Conservation (phyloP, 2,329 filamentous ascomycete genomes). For the Aureobasidium mangrovei region DNA sequence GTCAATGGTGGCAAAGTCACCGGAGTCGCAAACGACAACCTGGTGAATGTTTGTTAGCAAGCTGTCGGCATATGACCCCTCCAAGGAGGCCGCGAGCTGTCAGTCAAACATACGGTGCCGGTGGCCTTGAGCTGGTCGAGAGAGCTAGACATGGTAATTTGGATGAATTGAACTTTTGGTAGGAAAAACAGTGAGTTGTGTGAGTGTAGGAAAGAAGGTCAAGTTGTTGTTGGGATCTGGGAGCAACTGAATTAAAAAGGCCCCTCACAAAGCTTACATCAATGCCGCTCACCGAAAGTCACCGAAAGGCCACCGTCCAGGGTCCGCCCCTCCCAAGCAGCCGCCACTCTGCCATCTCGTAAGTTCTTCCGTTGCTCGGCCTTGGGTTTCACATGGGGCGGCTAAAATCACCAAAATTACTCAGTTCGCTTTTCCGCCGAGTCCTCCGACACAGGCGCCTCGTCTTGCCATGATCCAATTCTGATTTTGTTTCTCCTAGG, state of each 20-base stretch:
- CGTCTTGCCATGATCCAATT: neutral
- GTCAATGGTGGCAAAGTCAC: slow-evolving; percentile 76
- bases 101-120: slow-evolving; percentile 69
- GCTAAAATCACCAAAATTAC: neutral
- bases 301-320: neutral
- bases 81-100: slow-evolving; percentile 14
- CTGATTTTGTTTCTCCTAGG: slow-evolving; percentile 5
- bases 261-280: slow-evolving; percentile 7
- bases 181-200: neutral
- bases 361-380: slow-evolving; percentile 3
- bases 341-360: slow-evolving; percentile 3
- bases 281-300: slow-evolving; percentile 1
- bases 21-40: slow-evolving; percentile 96
- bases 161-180: neutral
- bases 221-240: slow-evolving; percentile 10
- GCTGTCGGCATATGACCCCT: slow-evolving; percentile 4
- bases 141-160: slow-evolving; percentile 62
- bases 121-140: slow-evolving; percentile 95
- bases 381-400: slow-evolving; percentile 1
- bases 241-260: slow-evolving; percentile 6
- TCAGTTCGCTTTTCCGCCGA: neutral
- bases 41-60: slow-evolving; percentile 30
- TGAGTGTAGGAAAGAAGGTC: slow-evolving; percentile 2
- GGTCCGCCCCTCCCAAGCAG: neutral
- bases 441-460: slow-evolving; percentile 4